Conservation (phyloP, 331 rosid genomes). For the Ulmus americana region DNA sequence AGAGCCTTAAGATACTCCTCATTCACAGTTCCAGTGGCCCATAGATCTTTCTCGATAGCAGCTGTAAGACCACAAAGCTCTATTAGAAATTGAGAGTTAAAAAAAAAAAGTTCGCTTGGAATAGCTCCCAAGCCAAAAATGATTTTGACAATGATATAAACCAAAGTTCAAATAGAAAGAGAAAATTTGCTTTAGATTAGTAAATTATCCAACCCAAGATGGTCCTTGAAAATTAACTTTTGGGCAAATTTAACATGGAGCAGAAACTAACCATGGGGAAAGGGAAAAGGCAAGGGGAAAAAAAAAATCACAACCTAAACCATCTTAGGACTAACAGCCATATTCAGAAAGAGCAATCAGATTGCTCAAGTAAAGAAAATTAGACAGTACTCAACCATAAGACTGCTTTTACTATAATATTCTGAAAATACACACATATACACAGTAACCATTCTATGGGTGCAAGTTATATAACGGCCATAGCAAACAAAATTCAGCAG, state of each 20-base stretch:
- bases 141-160: background rate
- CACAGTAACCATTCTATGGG: too few species aligned
- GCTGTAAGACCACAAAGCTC: constrained; percentile 45
- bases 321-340: background rate
- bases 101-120: background rate
- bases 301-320: background rate
- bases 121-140: background rate
- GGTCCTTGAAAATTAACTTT: background rate
- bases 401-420: background rate
- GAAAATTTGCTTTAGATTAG: background rate
- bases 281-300: background rate
- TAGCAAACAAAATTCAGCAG: constrained; percentile 1
- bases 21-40: constrained; percentile 90
- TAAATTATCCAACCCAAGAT: constrained; percentile 2
- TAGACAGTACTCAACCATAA: background rate
- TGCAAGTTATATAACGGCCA: background rate
- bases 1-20: constrained; percentile 94
- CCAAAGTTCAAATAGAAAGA: background rate
- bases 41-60: constrained; percentile 88
- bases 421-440: background rate
- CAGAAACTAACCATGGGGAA: background rate
- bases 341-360: background rate
- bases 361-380: background rate
- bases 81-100: background rate
- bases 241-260: background rate